A percentile compares a stretch with the other conserved stretches of the same genome.
Evolutionary conservation across 768 basidiomycete genomes (phyloP).

Genomic region (Leucosporidium yakuticum): DNA sequence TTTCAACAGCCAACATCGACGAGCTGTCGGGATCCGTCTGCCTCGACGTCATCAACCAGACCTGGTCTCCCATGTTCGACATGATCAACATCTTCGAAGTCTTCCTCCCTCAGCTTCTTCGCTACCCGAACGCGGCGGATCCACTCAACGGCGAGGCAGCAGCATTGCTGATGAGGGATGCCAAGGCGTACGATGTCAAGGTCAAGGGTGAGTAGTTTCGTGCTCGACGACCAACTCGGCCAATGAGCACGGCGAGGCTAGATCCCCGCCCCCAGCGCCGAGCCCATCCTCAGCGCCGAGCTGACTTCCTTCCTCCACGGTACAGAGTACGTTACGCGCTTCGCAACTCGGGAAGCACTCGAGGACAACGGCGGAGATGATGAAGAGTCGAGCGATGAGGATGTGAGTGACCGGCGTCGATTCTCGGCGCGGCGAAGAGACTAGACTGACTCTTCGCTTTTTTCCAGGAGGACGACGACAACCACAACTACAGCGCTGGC

Average conservation of each 20-base stretch:
- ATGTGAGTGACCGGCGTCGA: constrained; percentile 3
- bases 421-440: no score
- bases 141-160: constrained; percentile 98
- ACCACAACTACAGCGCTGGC: constrained; percentile 57
- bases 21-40: constrained; percentile 97
- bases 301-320: not conserved
- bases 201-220: constrained; percentile 64
- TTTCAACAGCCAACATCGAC: constrained; percentile 73
- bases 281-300: not conserved
- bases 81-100: constrained; percentile 99
- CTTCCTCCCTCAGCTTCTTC: constrained; percentile 90
- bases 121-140: constrained; percentile 97
- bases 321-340: constrained; percentile 89
- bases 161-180: constrained; percentile 92
- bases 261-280: not conserved
- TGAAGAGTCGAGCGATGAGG: constrained; percentile 57
- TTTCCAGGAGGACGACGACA: constrained; percentile 69
- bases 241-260: not conserved
- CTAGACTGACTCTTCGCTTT: no score
- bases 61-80: constrained; percentile 99
- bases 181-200: constrained; percentile 87
- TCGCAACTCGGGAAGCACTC: constrained; percentile 81
- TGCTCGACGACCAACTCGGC: not conserved
- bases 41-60: constrained; percentile 97
- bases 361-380: constrained; percentile 64